A percentile compares a stretch with the other conserved stretches of the same genome.
These are phyloP conservation scores for Venustampulla echinocandica DNA, from an alignment of 495 filamentous ascomycete genomes.

Conservation along the genomic window DNA sequence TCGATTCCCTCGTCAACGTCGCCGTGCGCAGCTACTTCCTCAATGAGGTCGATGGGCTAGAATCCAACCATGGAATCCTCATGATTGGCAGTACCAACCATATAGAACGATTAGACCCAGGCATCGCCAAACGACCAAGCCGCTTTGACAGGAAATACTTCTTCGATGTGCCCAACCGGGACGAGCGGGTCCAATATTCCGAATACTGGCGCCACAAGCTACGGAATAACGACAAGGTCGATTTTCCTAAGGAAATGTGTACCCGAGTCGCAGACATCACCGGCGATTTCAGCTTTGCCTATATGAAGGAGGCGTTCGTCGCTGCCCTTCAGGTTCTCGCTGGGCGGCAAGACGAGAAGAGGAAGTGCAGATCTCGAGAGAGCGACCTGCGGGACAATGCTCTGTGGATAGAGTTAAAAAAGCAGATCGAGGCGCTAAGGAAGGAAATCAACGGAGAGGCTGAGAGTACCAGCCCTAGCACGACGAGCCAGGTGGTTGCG, in stretches of 20 bases:
- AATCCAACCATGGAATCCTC: constrained; percentile 57
- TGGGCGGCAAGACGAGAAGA: constrained; percentile 10
- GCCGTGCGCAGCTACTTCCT: constrained; percentile 54
- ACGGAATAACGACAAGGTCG: constrained; percentile 39
- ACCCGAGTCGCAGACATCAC: constrained; percentile 49
- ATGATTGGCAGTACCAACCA: constrained; percentile 60
- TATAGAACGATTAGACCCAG: constrained; percentile 49
- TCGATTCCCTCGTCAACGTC: constrained; percentile 51
- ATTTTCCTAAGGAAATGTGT: constrained; percentile 47
- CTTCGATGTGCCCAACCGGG: constrained; percentile 45
- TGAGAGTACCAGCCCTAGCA: constrained; percentile 1
- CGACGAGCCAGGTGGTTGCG: constrained; percentile 11
- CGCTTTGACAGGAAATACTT: constrained; percentile 58
- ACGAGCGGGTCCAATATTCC: constrained; percentile 48
- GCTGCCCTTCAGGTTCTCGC: constrained; percentile 46
- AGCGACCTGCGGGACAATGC: constrained; percentile 36
- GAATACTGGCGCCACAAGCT: constrained; percentile 53
- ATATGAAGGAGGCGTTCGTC: constrained; percentile 57
- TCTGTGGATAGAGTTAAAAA: constrained; percentile 49
- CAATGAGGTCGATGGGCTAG: constrained; percentile 63
- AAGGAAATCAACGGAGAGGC: constrained; percentile 41
- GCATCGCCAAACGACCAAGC: constrained; percentile 54
- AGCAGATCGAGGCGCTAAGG: constrained; percentile 44
- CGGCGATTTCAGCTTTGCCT: constrained; percentile 54
- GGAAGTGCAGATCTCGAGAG: constrained; percentile 24